Evolutionary conservation across 306 rosid genomes (phyloP).

Genomic region (Vigna mungo): DNA sequence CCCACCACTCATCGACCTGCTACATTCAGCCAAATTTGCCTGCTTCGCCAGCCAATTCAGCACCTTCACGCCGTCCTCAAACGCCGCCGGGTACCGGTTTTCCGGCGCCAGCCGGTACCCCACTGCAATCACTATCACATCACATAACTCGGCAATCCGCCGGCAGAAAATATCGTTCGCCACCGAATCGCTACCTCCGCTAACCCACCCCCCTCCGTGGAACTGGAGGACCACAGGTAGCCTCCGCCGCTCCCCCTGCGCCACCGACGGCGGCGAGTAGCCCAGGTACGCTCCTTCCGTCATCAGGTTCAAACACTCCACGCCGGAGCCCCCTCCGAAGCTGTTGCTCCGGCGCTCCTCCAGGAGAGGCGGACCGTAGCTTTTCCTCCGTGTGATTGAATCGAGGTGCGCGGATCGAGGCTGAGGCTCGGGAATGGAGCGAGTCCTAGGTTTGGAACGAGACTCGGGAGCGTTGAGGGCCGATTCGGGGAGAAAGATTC

Average conservation of each 20-base stretch:
- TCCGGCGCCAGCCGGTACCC: conserved; percentile 95
- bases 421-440: conserved; percentile 50
- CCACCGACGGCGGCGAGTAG: conserved; percentile 59
- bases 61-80: conserved; percentile 89
- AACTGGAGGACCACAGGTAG: conserved; percentile 87
- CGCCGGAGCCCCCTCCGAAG: conserved; percentile 45
- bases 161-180: conserved; percentile 86
- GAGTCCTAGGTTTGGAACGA: conserved; percentile 56
- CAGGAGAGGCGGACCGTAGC: conserved; percentile 60
- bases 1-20: conserved; percentile 69
- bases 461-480: conserved; percentile 76
- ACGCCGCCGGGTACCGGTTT: conserved; percentile 88
- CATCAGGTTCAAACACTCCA: conserved; percentile 78
- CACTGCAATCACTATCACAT: conserved; percentile 77
- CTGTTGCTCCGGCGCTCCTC: conserved; percentile 58
- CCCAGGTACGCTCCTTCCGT: conserved; percentile 67
- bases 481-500: conserved; percentile 95
- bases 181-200: conserved; percentile 86
- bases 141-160: conserved; percentile 79
- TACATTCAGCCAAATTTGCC: conserved; percentile 91
- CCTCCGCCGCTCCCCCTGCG: conserved; percentile 56
- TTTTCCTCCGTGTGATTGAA: conserved; percentile 57
- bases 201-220: conserved; percentile 99
- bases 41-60: conserved; percentile 94
- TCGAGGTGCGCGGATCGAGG: conserved; percentile 43